Evolutionary conservation across 2,329 filamentous ascomycete species (phyloP), one percentile per base, ranked within the genome.

Genomic region (Monilinia polystroma): DNA sequence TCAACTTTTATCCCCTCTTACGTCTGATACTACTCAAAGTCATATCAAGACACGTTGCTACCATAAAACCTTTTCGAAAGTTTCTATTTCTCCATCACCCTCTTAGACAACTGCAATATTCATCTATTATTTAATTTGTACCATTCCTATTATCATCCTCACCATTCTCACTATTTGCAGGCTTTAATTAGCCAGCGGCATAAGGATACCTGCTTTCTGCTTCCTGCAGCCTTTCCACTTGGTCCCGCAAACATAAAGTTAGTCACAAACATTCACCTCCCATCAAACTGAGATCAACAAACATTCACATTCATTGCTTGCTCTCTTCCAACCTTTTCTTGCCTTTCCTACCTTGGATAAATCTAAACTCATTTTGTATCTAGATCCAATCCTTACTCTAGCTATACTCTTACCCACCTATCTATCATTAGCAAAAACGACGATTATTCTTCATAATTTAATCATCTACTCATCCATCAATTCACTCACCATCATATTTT

Each of bases 221-320:
- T 6, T 38, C 12, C 10, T 51, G 14, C 45, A 11, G 12, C 45
- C 26, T 18, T n/a, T 8, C 29, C 38, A 49, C 32, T 18, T 26
- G 14, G 23, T 18, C 16, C n/a, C 20, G 20, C 45, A 51, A 62
- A 62, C 58, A 41, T 18, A 51, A 38, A 32, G 58, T 62, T 62
- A 4, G 58, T 51, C 32, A 3, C n/a, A 51, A 51, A 51, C 45
- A 26, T 32, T 14, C n/a, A 51, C 3, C 1, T 41, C 12, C 38
- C 23, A 23, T 23, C 32, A 20, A 6, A 51, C 47, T 26, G 23
- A 23, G 23, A 38, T 38, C 26, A 18, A 26, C 0, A 26, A 62
- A 38, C 8, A 35, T 16, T 32, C 29, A 20, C 4, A 38, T 38
- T 51, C 1, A 11, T 18, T 51, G 8, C 26, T 62, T 62, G 32